Evolutionary conservation across 805 yeast genomes (phyloP), one percentile per base, ranked within the genome.

Genomic region (Wickerhamiella occidentalis): DNA sequence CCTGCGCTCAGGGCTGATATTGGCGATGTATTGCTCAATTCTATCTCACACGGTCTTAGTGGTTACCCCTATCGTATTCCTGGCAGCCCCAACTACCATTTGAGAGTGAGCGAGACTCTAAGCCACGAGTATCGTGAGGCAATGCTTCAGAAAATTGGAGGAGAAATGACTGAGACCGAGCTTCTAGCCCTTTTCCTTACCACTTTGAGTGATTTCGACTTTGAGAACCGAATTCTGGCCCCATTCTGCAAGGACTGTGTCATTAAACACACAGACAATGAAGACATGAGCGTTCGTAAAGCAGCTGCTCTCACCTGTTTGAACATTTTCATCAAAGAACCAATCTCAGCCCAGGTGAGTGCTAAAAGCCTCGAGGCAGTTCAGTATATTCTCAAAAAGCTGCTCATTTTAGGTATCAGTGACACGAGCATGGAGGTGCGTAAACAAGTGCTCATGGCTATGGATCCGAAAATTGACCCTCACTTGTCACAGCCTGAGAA

Each of bases 401-500:
- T 92, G 17, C 66, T 92, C 33, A 77, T 94, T 0, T 73, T 86
- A 7, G 86, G 94, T 2, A 82, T 90, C 12, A 83, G 95, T 0
- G 99, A 92, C 57, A 85, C 95, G 6, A 77, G 77, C 3, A 77
- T 90, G 1, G 96, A 88, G 51, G 85, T 90, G 28, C 71, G 99
- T 50, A 67, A 84, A 8, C 88, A 84, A 53, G 86, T 90, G 0
- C 68, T 92, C 51, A 74, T 74, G 47, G 75, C 87, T 42, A 68
- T 94, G 35, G 84, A 84, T 33, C 75, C 79, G 2, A 74, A 74
- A 51, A 84, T 90, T 62, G 96, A 92, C 59, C 85, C 95, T 0
- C 97, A 92, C 59, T 66, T 92, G 28, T 85, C 96, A 0, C 97
- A 92, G 63, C 94, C 96, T 0, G 94, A 85, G 52, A 88, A 87